Evolutionary conservation across 2,329 filamentous ascomycete genomes (phyloP), one percentile per base, ranked within the genome.

Genomic region (Calonectria leucothoes): DNA sequence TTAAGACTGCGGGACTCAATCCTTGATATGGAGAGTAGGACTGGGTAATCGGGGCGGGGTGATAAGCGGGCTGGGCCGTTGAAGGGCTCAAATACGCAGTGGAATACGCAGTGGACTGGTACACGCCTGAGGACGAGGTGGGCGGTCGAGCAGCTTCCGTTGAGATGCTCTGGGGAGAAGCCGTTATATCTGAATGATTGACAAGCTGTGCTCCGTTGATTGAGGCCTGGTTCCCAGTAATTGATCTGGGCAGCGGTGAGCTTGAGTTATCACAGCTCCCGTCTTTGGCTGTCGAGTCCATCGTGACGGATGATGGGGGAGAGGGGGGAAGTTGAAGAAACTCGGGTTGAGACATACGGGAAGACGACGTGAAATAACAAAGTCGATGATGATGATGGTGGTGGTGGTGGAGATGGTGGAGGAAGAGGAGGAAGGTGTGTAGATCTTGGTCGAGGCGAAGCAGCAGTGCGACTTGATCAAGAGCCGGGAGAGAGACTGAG

Each of bases 261-360:
- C 76, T 80, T 69, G 74, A 65, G 76, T 75, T 78, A 72, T 79
- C 76, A 79, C 74, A 75, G 76, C 71, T 80, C 76, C 76, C 79
- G 73, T 81, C 79, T 76, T 74, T 75, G 70, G 69, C 64, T 72
- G 72, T 74, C 77, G 79, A 77, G 70, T 81, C 79, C 79, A 81
- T 81, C 79, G 79, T 81, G 70, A 81, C 74, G 72, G 79, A 80
- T 57, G 78, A 81, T 73, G 79, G 79, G 72, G 79, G 79, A 67
- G 79, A 81, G 67, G 75, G 78, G 73, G 79, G 79, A 65, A 80
- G 74, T 69, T 78, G 80, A 59, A 81, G 71, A 74, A 70, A 74
- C 76, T 81, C 79, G 71, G 79, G 68, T 80, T 80, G 79, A 80
- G 79, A 80, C 79, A 80, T 80, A 81, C 79, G 79, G 78, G 74